Evolutionary conservation across 2,329 filamentous ascomycete genomes (phyloP), one percentile per base, ranked within the genome.

Genomic region (Aspergillus candidus): DNA sequence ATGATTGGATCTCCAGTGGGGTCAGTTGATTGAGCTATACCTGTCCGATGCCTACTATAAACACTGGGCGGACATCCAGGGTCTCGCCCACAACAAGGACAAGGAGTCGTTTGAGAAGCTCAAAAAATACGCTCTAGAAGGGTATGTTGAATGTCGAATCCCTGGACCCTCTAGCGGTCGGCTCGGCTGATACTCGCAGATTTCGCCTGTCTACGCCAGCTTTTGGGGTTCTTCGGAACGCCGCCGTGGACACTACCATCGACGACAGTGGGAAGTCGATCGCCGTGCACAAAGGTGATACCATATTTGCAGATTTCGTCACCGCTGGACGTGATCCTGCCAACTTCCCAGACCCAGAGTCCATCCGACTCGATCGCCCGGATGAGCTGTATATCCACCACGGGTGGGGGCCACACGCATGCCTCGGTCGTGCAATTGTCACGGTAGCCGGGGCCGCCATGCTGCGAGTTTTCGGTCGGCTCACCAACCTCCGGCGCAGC

Each of bases 61-160:
- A 5, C 39, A 47, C 30, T 49, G 47, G 47, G 41, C 44, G 1
- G 44, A 39, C 11, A 49, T 49, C 29, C 44, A 43, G 27, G 15
- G 15, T 4, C 35, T 42, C 2, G 44, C 47, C 13, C 35, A 29
- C 1, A 44, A 35, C 4, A 15, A 44, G 4, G 44, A 40, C 6
- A 29, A 29, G 6, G 41, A 35, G 11, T 33, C 44, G 1, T 49
- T 49, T 18, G 47, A 47, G 15, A 40, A 41, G 15, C 22, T 49
- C 11, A 47, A 40, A 13, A 49, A 42, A 49, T 49, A 49, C 34
- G 47, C 41, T 15, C 32, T 49, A 3, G 47, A 49, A 22, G 47
- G 44, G 47, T 49, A 36, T 2, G 22, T 27, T 27, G 22, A 10
- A 27, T 3, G 22, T 27, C 4, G 18, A 11, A 5, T 5, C 18